phyloP scores from a whole-genome alignment of 2,329 filamentous ascomycete genomes.

The Nannizzia gypsea region DNA sequence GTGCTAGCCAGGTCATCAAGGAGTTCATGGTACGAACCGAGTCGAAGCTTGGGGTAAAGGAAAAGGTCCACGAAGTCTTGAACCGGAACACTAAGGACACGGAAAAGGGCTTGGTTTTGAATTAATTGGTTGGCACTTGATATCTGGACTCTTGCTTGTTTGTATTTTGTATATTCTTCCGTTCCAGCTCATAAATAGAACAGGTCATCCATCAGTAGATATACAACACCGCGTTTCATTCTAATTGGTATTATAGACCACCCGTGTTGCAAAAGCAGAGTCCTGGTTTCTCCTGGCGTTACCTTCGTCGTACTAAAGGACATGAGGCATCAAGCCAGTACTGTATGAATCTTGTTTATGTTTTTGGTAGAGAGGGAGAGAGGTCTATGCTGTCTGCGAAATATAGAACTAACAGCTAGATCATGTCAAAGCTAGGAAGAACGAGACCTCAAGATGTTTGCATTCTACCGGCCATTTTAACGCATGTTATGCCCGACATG shows the following conservation, averaged over 20 bases:
- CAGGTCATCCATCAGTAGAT: not conserved
- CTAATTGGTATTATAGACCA: not conserved
- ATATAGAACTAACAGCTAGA: too few relatives aligned
- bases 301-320: too few relatives aligned
- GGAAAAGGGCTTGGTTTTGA: conserved; percentile 24
- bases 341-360: too few relatives aligned
- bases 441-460: too few relatives aligned
- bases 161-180: not conserved
- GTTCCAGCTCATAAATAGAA: not conserved
- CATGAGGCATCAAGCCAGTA: too few relatives aligned
- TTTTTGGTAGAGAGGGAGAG: too few relatives aligned
- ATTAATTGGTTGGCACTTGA: not conserved
- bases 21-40: conserved; percentile 49
- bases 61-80: conserved; percentile 59
- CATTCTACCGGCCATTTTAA: too few relatives aligned
- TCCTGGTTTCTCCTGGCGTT: too few relatives aligned
- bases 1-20: conserved; percentile 46
- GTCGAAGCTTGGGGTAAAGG: conserved; percentile 56
- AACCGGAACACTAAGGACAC: conserved; percentile 47
- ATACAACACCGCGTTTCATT: not conserved
- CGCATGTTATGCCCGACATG: not conserved
- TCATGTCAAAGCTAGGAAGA: too few relatives aligned
- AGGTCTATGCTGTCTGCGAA: too few relatives aligned
- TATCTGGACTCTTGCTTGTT: not conserved
- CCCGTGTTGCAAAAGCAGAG: not conserved